Evolutionary conservation across 768 basidiomycete genomes (phyloP), one percentile per base, ranked within the genome.

Genomic region (Boletus sp.): DNA sequence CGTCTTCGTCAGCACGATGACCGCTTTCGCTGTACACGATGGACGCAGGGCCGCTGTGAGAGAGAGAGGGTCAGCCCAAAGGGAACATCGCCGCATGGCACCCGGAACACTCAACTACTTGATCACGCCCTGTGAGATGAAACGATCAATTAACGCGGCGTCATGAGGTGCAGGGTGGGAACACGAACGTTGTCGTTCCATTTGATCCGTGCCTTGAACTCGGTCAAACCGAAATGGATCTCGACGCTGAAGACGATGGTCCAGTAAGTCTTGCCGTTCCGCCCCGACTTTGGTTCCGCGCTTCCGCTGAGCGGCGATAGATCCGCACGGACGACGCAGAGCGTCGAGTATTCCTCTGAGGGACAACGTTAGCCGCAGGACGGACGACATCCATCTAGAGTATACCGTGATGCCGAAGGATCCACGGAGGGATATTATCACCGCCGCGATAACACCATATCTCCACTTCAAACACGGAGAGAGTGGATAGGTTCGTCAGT

Each of bases 391-490:
- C 18, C 24, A 9, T 17, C 30, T 24, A 41, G 15, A 47, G 45
- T 36, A 12, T 64, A 80, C 63, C 64, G 56, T 80, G 79, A 15
- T 81, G 73, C 53, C 89, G 76, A 46, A 83, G 76, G 51, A 92
- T 91, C 89, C 89, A 91, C 61, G 84, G 82, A 1, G 89, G 89
- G 35, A 86, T 75, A 7, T 72, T 75, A 60, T 86, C 82, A 45
- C 86, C 86, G n/a, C 89, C 89, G 65, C 89, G 77, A 71, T 82
- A 92, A 67, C 89, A 91, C 89, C 89, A 91, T 61, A 92, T 81
- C 69, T 91, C 89, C 29, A 91, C 89, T 67, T 91, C 89, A 61
- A 92, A 91, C 17, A 90, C 86, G 14, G 86, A 88, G 5, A 90
- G 77, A 62, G 89, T 86, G 4, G 84, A 83, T 32, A 92, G 68